These are phyloP conservation scores for Phytopythium aichiense DNA, from an alignment of 352 stramenopile species.

Conservation along the genomic window DNA sequence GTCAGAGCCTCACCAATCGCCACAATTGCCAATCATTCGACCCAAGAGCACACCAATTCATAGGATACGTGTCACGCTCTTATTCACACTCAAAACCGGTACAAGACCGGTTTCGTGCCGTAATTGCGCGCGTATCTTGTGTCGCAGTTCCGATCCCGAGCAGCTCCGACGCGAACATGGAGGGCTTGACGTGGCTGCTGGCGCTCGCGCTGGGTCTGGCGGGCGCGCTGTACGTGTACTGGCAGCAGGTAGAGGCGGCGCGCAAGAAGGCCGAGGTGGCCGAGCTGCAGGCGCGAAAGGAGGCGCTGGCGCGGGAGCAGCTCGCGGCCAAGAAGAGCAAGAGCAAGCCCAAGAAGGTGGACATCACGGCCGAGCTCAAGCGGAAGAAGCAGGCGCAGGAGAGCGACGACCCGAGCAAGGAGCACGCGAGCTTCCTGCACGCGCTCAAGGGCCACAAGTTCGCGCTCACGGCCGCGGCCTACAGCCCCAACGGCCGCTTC, in stretches of 20 bases:
- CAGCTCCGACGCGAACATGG: background rate
- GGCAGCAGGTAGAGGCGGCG: slow-evolving; percentile 41
- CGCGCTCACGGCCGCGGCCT: slow-evolving; percentile 51
- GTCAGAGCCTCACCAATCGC: background rate
- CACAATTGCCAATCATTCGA: background rate
- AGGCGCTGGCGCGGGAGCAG: slow-evolving; percentile 44
- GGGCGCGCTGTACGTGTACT: slow-evolving; percentile 59
- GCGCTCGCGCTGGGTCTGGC: slow-evolving; percentile 51
- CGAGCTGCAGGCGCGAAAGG: slow-evolving; percentile 42
- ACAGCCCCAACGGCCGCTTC: slow-evolving; percentile 78
- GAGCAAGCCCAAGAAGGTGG: slow-evolving; percentile 57
- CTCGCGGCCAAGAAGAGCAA: slow-evolving; percentile 64
- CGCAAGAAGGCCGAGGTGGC: slow-evolving; percentile 28
- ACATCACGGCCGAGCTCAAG: slow-evolving; percentile 72
- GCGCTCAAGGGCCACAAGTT: slow-evolving; percentile 75
- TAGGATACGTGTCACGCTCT: background rate
- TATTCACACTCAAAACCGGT: background rate
- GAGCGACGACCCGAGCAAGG: slow-evolving; percentile 13
- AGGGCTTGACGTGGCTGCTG: slow-evolving; percentile 32
- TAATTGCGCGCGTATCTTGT: slow-evolving; percentile 1
- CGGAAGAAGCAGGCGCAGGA: slow-evolving; percentile 30
- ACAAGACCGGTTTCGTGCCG: background rate
- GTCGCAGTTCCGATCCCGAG: background rate
- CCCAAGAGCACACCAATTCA: background rate
- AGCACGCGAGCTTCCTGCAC: slow-evolving; percentile 39